These are phyloP conservation scores for Senecio squalidus DNA, from an alignment of 140 eudicot genomes.

Conservation along the genomic window DNA sequence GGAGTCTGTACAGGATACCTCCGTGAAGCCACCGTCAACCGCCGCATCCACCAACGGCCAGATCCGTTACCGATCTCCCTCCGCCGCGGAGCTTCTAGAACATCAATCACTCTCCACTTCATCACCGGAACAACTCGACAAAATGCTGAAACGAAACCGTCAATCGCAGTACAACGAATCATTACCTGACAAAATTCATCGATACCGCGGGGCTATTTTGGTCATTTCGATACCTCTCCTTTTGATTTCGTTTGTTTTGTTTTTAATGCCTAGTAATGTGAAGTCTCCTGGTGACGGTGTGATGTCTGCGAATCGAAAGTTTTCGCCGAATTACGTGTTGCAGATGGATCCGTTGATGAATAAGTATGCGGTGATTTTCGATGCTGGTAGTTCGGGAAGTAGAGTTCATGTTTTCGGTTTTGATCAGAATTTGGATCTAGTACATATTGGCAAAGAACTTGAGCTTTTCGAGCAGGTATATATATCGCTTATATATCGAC, in stretches of 20 bases:
- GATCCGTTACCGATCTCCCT: constrained; percentile 94
- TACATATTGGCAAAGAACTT: constrained; percentile 66
- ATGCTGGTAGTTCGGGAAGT: constrained; percentile 95
- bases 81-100: constrained; percentile 81
- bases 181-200: constrained; percentile 43
- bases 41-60: constrained; percentile 62
- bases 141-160: constrained; percentile 53
- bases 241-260: constrained; percentile 52
- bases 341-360: constrained; percentile 13
- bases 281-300: constrained; percentile 21
- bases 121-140: constrained; percentile 46
- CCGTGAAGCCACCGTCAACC: constrained; percentile 47
- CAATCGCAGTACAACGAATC: constrained; percentile 42
- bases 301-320: constrained; percentile 37
- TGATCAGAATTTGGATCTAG: constrained; percentile 69
- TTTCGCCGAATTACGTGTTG: constrained; percentile 36
- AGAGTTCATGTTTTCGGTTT: constrained; percentile 86
- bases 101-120: constrained; percentile 27
- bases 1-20: constrained; percentile 65
- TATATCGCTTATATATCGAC: background rate
- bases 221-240: constrained; percentile 55
- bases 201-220: constrained; percentile 42
- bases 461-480: constrained; percentile 92
- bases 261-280: constrained; percentile 48
- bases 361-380: constrained; percentile 72